Conservation (phyloP, 2,329 filamentous ascomycete species). For the Raffaelea arxii region DNA sequence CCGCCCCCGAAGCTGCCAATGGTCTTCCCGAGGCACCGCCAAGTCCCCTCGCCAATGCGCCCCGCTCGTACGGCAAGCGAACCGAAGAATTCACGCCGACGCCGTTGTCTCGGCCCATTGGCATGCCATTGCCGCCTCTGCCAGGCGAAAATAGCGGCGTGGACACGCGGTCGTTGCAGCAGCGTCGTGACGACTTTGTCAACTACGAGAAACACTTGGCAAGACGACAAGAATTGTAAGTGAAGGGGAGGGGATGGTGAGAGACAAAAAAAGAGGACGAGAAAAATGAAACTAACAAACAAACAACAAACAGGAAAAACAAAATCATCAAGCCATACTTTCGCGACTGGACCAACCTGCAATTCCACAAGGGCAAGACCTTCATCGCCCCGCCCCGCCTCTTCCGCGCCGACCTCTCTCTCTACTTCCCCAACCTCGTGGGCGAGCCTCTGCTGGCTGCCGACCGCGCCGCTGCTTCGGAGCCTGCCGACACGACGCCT, state of each 20-base stretch:
- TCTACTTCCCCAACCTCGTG: slow-evolving; percentile 89
- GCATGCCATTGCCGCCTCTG: slow-evolving; percentile 62
- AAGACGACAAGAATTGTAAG: slow-evolving; percentile 65
- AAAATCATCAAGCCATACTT: slow-evolving; percentile 85
- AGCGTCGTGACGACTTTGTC: slow-evolving; percentile 71
- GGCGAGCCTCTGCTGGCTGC: slow-evolving; percentile 64
- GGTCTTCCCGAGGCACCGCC: not conserved
- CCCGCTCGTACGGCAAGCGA: slow-evolving; percentile 48
- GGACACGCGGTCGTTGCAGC: slow-evolving; percentile 54
- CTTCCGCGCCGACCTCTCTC: slow-evolving; percentile 70
- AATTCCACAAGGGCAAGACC: slow-evolving; percentile 77
- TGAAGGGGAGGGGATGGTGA: not conserved
- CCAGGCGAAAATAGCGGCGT: slow-evolving; percentile 75
- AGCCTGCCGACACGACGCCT: slow-evolving; percentile 73
- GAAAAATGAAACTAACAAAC: not conserved
- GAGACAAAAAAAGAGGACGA: not conserved
- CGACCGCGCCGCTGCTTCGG: slow-evolving; percentile 30
- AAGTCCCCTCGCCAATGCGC: slow-evolving; percentile 43
- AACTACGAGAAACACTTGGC: slow-evolving; percentile 77
- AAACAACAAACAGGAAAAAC: slow-evolving; percentile 43
- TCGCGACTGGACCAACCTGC: slow-evolving; percentile 84
- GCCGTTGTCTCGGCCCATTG: slow-evolving; percentile 65
- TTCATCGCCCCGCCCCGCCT: slow-evolving; percentile 78
- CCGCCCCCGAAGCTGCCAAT: slow-evolving; percentile 1
- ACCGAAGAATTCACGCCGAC: slow-evolving; percentile 47